A percentile compares a stretch with the other conserved stretches of the same genome.
phyloP scores from a whole-genome alignment of 352 stramenopile species.

The Elongisporangium anandrum region DNA sequence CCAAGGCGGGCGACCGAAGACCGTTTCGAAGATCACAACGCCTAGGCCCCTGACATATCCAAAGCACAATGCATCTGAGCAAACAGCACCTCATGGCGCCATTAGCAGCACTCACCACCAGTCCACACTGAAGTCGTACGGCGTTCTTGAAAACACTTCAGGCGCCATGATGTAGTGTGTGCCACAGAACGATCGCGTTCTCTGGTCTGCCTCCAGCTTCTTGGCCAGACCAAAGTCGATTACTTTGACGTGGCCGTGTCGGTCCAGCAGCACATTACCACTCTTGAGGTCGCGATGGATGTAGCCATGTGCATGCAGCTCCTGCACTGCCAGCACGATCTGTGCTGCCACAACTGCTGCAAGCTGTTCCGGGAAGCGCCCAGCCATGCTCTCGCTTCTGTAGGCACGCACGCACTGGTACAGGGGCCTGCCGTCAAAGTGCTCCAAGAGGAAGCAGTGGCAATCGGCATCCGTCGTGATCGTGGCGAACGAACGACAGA shows the following conservation, averaged over 20 bases:
- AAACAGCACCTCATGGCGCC: not conserved
- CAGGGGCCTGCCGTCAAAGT: constrained; percentile 49
- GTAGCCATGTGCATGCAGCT: constrained; percentile 45
- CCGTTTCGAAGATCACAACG: constrained; percentile 77
- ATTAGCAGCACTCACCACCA: constrained; percentile 53
- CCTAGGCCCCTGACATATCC: constrained; percentile 42
- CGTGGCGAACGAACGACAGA: constrained; percentile 31
- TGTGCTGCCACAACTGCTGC: constrained; percentile 62
- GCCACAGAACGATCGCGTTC: constrained; percentile 47
- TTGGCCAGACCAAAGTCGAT: constrained; percentile 79
- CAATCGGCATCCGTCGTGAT: constrained; percentile 22
- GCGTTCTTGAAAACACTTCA: constrained; percentile 44
- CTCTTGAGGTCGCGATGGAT: constrained; percentile 83
- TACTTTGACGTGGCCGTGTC: constrained; percentile 36
- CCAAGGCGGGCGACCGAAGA: constrained; percentile 56
- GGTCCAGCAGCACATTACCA: constrained; percentile 60
- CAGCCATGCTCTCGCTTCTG: constrained; percentile 6
- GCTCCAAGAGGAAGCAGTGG: constrained; percentile 46
- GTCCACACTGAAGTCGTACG: constrained; percentile 37
- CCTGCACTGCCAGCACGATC: constrained; percentile 53
- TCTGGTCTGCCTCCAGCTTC: constrained; percentile 3
- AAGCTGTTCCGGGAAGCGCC: constrained; percentile 45
- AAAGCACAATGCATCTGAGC: not conserved
- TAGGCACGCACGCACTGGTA: constrained; percentile 74
- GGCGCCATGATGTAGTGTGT: constrained; percentile 79